phyloP scores from a whole-genome alignment of 495 filamentous ascomycete genomes.

The Neurospora sp. region DNA sequence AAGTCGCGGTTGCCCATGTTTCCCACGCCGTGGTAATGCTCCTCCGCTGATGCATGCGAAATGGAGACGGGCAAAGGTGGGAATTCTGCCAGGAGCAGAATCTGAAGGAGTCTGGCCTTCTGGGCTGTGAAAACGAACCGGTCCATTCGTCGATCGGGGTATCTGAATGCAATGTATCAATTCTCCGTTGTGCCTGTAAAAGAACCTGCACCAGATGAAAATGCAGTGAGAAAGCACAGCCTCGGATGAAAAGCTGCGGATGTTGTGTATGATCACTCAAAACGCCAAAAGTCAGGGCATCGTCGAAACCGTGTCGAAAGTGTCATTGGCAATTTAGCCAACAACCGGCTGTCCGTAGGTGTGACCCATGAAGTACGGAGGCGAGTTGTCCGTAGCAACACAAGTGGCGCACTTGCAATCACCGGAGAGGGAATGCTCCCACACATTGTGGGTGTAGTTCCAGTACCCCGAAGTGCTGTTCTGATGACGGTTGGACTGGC shows the following conservation, averaged over 20 bases:
- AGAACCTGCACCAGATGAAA: constrained; percentile 8
- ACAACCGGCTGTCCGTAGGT: constrained; percentile 57
- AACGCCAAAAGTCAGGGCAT: neutral
- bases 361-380: constrained; percentile 55
- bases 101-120: constrained; percentile 3
- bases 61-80: neutral
- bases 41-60: neutral
- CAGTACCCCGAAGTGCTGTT: constrained; percentile 28
- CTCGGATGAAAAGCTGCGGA: neutral
- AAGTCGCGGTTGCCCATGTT: neutral
- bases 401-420: constrained; percentile 65
- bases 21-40: neutral
- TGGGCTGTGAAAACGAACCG: constrained; percentile 4
- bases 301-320: neutral
- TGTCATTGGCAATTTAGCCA: constrained; percentile 29
- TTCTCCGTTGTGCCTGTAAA: constrained; percentile 15
- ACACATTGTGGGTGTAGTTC: constrained; percentile 46
- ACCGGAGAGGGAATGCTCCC: constrained; percentile 48
- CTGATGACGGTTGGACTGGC: constrained; percentile 21
- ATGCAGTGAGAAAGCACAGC: constrained; percentile 15
- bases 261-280: neutral
- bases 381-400: constrained; percentile 37
- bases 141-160: constrained; percentile 18
- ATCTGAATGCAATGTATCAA: constrained; percentile 34
- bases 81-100: neutral